These are phyloP conservation scores for Suillus clintonianus DNA, from an alignment of 768 basidiomycete species.

Conservation along the genomic window DNA sequence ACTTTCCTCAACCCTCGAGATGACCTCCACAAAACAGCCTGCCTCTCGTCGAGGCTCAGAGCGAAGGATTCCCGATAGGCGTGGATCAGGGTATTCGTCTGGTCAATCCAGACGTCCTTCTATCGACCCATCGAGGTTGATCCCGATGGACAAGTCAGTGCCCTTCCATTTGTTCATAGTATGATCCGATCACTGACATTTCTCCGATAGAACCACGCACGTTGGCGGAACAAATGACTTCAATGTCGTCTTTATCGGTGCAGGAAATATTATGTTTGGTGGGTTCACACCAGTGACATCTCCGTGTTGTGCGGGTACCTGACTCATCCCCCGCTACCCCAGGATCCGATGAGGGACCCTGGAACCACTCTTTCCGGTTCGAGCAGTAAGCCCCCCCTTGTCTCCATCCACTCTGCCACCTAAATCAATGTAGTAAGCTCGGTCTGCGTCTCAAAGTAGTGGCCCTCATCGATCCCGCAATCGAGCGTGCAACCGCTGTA, in stretches of 20 bases:
- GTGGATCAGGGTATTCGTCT: slow-evolving; percentile 46
- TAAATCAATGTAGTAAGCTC: slow-evolving; percentile 66
- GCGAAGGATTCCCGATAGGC: slow-evolving; percentile 46
- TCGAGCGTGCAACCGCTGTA: slow-evolving; percentile 75
- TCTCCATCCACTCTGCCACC: slow-evolving; percentile 2
- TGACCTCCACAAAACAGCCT: slow-evolving; percentile 30
- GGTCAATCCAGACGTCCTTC: slow-evolving; percentile 64
- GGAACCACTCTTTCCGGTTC: slow-evolving; percentile 91
- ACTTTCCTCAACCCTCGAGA: slow-evolving; percentile 30
- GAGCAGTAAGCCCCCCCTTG: slow-evolving; percentile 63
- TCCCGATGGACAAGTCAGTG: slow-evolving; percentile 78
- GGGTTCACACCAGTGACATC: slow-evolving; percentile 13
- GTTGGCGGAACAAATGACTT: slow-evolving; percentile 71
- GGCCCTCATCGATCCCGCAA: slow-evolving; percentile 89
- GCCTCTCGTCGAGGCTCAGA: slow-evolving; percentile 48
- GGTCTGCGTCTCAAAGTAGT: slow-evolving; percentile 95
- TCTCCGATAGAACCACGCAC: slow-evolving; percentile 43
- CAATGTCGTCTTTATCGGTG: slow-evolving; percentile 94
- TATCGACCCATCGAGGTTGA: slow-evolving; percentile 74
- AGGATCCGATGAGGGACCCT: slow-evolving; percentile 89
- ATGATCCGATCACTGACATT: slow-evolving; percentile 7
- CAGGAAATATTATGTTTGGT: slow-evolving; percentile 99
- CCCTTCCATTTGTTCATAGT: slow-evolving; percentile 10
- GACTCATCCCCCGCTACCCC: slow-evolving; percentile 15
- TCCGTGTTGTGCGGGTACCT: background rate